These are phyloP conservation scores for Vitis amurensis DNA, from an alignment of 164 flowering plant genomes.

Conservation along the genomic window DNA sequence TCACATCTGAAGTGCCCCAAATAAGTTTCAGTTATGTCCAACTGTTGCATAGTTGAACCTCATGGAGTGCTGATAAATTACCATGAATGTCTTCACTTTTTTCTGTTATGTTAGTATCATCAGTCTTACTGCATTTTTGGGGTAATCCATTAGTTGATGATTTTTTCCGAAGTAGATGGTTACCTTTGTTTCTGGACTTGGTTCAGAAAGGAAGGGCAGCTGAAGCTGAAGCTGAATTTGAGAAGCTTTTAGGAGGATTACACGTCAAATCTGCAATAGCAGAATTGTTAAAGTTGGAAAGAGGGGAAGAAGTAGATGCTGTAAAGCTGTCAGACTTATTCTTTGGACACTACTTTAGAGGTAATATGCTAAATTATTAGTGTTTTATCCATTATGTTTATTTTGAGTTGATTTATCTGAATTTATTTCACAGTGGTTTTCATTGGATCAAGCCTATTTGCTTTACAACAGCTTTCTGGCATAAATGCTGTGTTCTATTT, in stretches of 20 bases:
- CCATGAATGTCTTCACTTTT: no score
- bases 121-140: no score
- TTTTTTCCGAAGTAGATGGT: background rate
- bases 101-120: no score
- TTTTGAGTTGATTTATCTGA: background rate
- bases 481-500: constrained; percentile 85
- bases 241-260: constrained; percentile 36
- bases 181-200: constrained; percentile 2
- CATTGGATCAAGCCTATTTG: constrained; percentile 61
- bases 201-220: constrained; percentile 41
- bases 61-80: no score
- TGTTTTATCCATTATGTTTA: background rate
- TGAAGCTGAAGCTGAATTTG: constrained; percentile 45
- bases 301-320: constrained; percentile 36
- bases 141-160: no score
- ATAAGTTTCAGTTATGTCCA: no score
- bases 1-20: no score
- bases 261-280: constrained; percentile 39
- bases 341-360: constrained; percentile 33
- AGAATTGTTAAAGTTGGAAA: constrained; percentile 39
- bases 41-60: no score
- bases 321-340: constrained; percentile 36
- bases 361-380: constrained; percentile 13
- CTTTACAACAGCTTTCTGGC: constrained; percentile 82
- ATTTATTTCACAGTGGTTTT: constrained; percentile 42